Conservation (phyloP, 129 eudicot genomes). For the Apium graveolens region DNA sequence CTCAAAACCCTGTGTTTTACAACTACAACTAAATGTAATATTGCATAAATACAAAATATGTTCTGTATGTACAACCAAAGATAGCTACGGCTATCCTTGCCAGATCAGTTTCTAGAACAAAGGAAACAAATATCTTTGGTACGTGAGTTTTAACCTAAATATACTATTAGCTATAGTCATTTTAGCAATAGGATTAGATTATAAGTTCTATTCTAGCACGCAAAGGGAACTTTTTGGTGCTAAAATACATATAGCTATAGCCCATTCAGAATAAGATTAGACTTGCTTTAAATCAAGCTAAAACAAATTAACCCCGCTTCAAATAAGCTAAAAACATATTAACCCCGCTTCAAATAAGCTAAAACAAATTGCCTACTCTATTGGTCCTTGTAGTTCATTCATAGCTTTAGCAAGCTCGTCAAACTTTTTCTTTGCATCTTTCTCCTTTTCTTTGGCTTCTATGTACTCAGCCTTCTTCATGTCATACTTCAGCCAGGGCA, state of each 20-base stretch:
- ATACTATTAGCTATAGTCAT: not conserved
- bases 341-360: too few species aligned
- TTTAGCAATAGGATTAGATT: not conserved
- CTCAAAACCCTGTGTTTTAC: not conserved
- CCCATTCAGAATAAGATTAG: not conserved
- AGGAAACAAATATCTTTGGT: not conserved
- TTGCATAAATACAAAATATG: not conserved
- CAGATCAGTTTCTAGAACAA: not conserved
- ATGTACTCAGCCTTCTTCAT: slow-evolving; percentile 62
- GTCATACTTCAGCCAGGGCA: slow-evolving; percentile 92
- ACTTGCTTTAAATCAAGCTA: not conserved
- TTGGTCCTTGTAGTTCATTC: slow-evolving; percentile 52
- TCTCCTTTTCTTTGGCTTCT: slow-evolving; percentile 52
- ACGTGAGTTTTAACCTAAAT: not conserved
- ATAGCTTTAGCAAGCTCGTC: slow-evolving; percentile 58
- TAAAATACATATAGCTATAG: not conserved
- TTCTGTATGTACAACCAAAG: not conserved
- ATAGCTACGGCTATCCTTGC: not conserved
- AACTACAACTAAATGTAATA: too few species aligned
- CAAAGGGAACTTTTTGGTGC: not conserved
- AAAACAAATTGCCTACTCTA: slow-evolving; percentile 49
- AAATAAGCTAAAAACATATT: too few species aligned
- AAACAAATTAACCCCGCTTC: too few species aligned
- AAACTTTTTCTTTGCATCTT: slow-evolving; percentile 60
- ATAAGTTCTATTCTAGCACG: not conserved